Conservation (phyloP, 495 filamentous ascomycete species). For the Penicillium malachiteum region DNA sequence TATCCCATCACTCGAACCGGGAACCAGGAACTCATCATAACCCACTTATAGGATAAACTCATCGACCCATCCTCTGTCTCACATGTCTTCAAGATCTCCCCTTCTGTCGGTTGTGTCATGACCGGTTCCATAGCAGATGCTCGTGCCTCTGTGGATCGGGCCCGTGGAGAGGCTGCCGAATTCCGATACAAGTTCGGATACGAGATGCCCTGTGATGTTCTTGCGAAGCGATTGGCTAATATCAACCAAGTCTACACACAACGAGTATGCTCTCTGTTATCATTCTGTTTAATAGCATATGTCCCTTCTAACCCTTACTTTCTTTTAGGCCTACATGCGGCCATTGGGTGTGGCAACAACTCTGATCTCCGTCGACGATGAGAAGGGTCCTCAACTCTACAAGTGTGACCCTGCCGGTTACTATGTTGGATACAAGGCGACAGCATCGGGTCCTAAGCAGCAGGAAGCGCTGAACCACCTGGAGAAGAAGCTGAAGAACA, state of each 20-base stretch:
- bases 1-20: too few relatives aligned
- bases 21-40: neutral
- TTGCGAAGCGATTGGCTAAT: constrained; percentile 95
- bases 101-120: constrained; percentile 96
- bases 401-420: constrained; percentile 98
- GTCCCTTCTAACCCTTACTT: neutral
- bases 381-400: constrained; percentile 94
- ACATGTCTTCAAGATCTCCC: constrained; percentile 94
- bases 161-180: constrained; percentile 92
- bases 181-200: constrained; percentile 99
- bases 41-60: constrained; percentile 76
- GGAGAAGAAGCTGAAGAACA: constrained; percentile 99
- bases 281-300: neutral
- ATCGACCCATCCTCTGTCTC: constrained; percentile 97
- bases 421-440: constrained; percentile 97
- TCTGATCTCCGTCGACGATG: constrained; percentile 87
- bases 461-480: constrained; percentile 97
- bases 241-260: constrained; percentile 99
- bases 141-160: constrained; percentile 83
- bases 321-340: constrained; percentile 87
- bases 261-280: constrained; percentile 57
- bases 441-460: constrained; percentile 93
- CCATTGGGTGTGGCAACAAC: constrained; percentile 94
- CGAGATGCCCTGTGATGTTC: constrained; percentile 97
- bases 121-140: constrained; percentile 98